phyloP scores from a whole-genome alignment of 768 basidiomycete genomes.

The Xanthoconium purpureum region DNA sequence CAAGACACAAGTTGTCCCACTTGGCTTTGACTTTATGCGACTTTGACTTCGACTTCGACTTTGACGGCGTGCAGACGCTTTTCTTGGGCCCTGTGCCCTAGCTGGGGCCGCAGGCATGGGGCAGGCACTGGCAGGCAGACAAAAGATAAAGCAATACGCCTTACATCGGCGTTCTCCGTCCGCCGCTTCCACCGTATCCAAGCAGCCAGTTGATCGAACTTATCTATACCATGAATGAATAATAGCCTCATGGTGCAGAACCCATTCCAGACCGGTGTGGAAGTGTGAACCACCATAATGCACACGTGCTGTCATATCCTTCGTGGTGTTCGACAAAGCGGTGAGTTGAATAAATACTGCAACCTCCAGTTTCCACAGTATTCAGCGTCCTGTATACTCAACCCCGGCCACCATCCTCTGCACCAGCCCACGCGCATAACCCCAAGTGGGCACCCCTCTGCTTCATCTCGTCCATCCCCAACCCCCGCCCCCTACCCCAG shows the following conservation, averaged over 20 bases:
- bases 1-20: not conserved
- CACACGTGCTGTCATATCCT: slow-evolving; percentile 10
- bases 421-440: not conserved
- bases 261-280: slow-evolving; percentile 16
- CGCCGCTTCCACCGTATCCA: slow-evolving; percentile 9
- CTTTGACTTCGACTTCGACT: not conserved
- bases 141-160: slow-evolving; percentile 1
- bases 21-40: not conserved
- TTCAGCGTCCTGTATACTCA: not conserved
- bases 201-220: slow-evolving; percentile 8
- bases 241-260: slow-evolving; percentile 15
- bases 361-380: not conserved
- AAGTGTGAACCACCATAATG: slow-evolving; percentile 24
- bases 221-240: slow-evolving; percentile 12
- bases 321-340: slow-evolving; percentile 3
- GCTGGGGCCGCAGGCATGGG: not conserved
- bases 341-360: slow-evolving; percentile 31
- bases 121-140: not conserved
- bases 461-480: not conserved
- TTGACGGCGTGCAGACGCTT: not conserved
- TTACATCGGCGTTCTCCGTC: slow-evolving; percentile 14
- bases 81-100: not conserved
- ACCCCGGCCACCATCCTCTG: not conserved
- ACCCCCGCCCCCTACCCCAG: not conserved
- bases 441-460: not conserved